These are phyloP conservation scores for Apiospora koreana DNA, from an alignment of 2,329 filamentous ascomycete genomes.

Conservation along the genomic window DNA sequence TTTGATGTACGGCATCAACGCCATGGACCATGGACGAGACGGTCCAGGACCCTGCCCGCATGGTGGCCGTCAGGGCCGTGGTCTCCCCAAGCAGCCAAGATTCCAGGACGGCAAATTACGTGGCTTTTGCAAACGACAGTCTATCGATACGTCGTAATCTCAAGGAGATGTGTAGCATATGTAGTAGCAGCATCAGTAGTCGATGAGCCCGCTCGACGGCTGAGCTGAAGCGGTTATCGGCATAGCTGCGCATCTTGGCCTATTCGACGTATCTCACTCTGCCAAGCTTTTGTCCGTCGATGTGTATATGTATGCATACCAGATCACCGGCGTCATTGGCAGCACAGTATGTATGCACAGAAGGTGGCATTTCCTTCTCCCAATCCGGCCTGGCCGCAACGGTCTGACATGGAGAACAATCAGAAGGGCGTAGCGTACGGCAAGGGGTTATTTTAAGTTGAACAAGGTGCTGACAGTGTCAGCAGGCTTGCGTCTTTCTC, in stretches of 20 bases:
- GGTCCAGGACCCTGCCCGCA: neutral
- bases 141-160: neutral
- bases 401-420: neutral
- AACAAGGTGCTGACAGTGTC: conserved; percentile 12
- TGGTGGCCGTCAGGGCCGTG: neutral
- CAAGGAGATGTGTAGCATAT: neutral
- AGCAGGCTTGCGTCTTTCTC: neutral
- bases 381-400: neutral
- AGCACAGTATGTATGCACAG: neutral
- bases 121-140: neutral
- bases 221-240: neutral
- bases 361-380: neutral
- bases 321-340: neutral
- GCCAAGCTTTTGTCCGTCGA: neutral
- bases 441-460: conserved; percentile 10
- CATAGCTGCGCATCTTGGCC: neutral
- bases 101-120: neutral
- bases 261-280: neutral
- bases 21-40: neutral
- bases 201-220: neutral
- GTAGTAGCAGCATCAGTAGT: neutral
- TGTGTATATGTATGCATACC: neutral
- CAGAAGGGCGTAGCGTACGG: neutral
- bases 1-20: neutral
- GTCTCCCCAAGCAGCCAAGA: neutral